Conservation (phyloP, 805 yeast genomes). For the Lipomyces yamadae region DNA sequence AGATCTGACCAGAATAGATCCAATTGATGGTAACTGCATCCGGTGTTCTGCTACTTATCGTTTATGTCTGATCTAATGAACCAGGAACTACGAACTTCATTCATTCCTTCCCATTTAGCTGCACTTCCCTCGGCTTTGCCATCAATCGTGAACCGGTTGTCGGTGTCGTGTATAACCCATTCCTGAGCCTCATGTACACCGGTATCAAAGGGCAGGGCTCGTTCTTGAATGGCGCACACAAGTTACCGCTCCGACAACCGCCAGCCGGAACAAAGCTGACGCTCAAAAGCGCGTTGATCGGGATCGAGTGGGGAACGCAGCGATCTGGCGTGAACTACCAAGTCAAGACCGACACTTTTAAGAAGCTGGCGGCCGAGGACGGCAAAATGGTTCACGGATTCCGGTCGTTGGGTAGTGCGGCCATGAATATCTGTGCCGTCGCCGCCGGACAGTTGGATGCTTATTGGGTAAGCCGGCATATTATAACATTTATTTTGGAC, state of each 20-base stretch:
- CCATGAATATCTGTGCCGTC: constrained; percentile 62
- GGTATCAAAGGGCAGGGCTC: constrained; percentile 64
- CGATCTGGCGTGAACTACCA: constrained; percentile 57
- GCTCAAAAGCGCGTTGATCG: constrained; percentile 59
- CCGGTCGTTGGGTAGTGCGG: constrained; percentile 67
- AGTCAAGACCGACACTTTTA: constrained; percentile 56
- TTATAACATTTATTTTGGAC: too few species aligned
- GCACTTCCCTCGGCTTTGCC: constrained; percentile 65
- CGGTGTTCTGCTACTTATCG: neutral
- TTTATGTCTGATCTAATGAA: too few species aligned
- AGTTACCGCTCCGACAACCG: constrained; percentile 48
- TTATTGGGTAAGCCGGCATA: constrained; percentile 53
- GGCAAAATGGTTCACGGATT: constrained; percentile 68
- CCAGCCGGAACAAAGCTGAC: constrained; percentile 45
- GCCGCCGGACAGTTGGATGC: constrained; percentile 64
- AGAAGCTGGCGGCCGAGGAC: constrained; percentile 52
- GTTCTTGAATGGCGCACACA: constrained; percentile 51
- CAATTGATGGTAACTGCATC: constrained; percentile 36
- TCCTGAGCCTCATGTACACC: constrained; percentile 56
- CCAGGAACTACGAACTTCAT: constrained; percentile 66
- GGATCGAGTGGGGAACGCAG: constrained; percentile 66
- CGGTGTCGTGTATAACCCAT: constrained; percentile 72
- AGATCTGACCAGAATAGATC: constrained; percentile 29
- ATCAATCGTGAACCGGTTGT: constrained; percentile 55
- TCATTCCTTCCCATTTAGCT: constrained; percentile 64